These are phyloP conservation scores for Hypoxylon rubiginosum DNA, from an alignment of 2,329 filamentous ascomycete species.

Conservation along the genomic window DNA sequence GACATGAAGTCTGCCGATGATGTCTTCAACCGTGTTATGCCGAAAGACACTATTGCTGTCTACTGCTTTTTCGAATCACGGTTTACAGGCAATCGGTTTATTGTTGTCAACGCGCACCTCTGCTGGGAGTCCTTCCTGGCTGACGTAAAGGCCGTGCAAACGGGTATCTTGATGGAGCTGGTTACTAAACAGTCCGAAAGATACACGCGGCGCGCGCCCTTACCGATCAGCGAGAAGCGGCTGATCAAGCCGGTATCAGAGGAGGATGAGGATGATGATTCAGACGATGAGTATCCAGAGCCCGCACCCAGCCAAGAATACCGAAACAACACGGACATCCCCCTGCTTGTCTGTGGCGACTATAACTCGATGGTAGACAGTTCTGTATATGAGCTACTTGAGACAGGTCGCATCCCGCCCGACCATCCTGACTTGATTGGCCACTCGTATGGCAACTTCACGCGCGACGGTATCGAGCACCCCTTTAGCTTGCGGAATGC, in stretches of 20 bases:
- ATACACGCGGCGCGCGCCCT: constrained; percentile 81
- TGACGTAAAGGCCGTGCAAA: constrained; percentile 97
- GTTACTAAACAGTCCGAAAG: constrained; percentile 87
- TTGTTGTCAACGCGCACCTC: constrained; percentile 93
- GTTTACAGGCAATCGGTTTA: constrained; percentile 87
- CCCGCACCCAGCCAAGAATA: constrained; percentile 90
- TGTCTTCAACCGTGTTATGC: constrained; percentile 98
- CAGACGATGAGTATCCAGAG: constrained; percentile 69
- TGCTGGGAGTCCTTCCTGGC: constrained; percentile 93
- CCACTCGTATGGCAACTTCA: constrained; percentile 93
- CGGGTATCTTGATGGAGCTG: constrained; percentile 93
- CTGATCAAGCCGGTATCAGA: constrained; percentile 62
- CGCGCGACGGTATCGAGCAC: constrained; percentile 90
- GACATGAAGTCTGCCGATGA: constrained; percentile 98
- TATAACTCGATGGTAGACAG: constrained; percentile 93
- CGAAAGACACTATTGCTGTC: constrained; percentile 95
- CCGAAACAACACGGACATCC: constrained; percentile 86
- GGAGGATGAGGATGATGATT: constrained; percentile 61
- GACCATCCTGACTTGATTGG: constrained; percentile 84
- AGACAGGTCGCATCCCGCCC: constrained; percentile 81
- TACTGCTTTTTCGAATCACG: constrained; percentile 94
- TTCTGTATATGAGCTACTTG: constrained; percentile 91
- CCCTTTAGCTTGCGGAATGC: constrained; percentile 94
- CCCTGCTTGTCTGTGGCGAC: constrained; percentile 91
- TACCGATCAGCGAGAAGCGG: constrained; percentile 81